Evolutionary conservation across 2,329 filamentous ascomycete genomes (phyloP), one percentile per base, ranked within the genome.

Genomic region (Fusarium hainanense): DNA sequence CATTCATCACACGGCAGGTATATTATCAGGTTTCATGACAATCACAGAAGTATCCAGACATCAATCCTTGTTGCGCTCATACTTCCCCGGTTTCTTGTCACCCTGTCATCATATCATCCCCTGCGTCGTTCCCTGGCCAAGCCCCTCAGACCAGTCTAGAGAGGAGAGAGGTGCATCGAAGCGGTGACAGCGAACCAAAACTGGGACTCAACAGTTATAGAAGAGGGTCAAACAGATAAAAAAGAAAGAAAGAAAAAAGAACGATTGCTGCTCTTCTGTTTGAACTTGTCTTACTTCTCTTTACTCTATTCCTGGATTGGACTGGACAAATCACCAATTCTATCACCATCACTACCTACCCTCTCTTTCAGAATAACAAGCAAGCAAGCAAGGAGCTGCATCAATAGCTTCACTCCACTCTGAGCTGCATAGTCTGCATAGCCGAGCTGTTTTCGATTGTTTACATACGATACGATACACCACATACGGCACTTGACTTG

Each of bases 141-240:
- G 27, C 60, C 58, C 70, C 62, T 59, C 52, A 55, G 59, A 48
- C 63, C 54, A 59, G 61, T 44, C 62, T 48, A 61, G 63, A 71
- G 60, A 37, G 30, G 66, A 71, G 60, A 40, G 14, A 56, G 23
- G 49, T 51, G 37, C 56, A 63, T 59, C 63, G 69, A 73, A 68
- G 72, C 72, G 70, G 70, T 74, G 72, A 70, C 70, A 61, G 60
- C 54, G 28, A 52, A 65, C 43, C 62, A 67, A 66, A 37, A 32
- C 54, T 42, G 65, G 55, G 43, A 41, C 54, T 58, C 5, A 50
- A 63, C 41, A 48, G 23, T 28, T 28, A 12, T 51, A 42, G n/a
- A 66, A 63, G 64, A 57, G 32, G 50, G 32, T 56, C 43, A 32
- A 27, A 54, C 28, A 57, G 49, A 34, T 34, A 43, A 27, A 49